Evolutionary conservation across 192 early-diverging fungal genomes (phyloP).

Genomic region (Backusella psychrophila): DNA sequence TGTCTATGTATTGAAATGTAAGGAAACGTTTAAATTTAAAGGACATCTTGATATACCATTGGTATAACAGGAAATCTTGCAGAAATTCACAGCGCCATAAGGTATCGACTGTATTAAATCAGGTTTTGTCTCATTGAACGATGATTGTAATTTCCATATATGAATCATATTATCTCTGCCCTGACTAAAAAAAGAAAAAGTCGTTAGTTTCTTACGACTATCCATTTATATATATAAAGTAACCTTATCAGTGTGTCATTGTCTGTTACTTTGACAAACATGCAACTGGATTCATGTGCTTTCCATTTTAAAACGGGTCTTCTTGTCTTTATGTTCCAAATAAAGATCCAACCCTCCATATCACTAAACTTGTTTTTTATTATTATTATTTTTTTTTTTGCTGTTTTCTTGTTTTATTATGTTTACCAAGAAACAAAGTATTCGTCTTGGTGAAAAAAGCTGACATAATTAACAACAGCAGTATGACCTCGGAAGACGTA

Average conservation of each 20-base stretch:
- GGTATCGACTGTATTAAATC: conserved; percentile 1
- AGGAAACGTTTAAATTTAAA: too few relatives aligned
- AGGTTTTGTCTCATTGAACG: background rate
- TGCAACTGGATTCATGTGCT: conserved; percentile 22
- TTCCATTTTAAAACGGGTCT: conserved; percentile 29
- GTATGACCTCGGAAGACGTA: conserved; percentile 36
- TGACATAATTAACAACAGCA: conserved; percentile 20
- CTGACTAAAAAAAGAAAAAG: conserved; percentile 10
- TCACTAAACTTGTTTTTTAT: conserved; percentile 15
- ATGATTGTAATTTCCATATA: conserved; percentile 22
- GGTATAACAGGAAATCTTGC: conserved; percentile 21
- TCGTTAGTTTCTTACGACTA: background rate
- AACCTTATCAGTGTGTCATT: conserved; percentile 24
- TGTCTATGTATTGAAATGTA: background rate
- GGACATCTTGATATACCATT: background rate
- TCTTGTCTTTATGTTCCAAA: conserved; percentile 28
- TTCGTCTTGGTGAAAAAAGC: conserved; percentile 18
- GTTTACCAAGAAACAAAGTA: conserved; percentile 31
- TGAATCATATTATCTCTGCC: conserved; percentile 35
- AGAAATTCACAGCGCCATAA: conserved; percentile 28
- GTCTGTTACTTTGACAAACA: conserved; percentile 14
- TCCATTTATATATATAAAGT: background rate
- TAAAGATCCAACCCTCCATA: conserved; percentile 20
- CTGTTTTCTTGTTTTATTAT: background rate
- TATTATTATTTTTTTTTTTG: background rate